Evolutionary conservation across 768 basidiomycete species (phyloP).

Genomic region (Leccinum sublutescens): DNA sequence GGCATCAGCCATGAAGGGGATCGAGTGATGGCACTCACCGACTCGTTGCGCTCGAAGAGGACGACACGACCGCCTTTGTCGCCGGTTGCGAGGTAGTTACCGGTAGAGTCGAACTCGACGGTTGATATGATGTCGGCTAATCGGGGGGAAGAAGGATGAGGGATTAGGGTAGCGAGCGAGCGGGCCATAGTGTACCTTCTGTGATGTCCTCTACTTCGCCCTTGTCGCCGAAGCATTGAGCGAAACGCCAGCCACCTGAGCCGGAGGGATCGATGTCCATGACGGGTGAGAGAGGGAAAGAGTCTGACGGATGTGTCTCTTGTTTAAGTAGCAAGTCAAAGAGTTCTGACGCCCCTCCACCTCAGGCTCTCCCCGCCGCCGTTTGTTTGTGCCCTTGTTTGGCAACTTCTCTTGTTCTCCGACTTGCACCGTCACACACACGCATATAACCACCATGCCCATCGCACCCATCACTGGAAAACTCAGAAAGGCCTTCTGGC

Average conservation of each 20-base stretch:
- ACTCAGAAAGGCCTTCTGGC: constrained; percentile 90
- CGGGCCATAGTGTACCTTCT: constrained; percentile 63
- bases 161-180: constrained; percentile 14
- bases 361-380: constrained; percentile 9
- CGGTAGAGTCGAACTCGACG: constrained; percentile 99
- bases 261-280: constrained; percentile 86
- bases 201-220: constrained; percentile 99
- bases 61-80: constrained; percentile 99
- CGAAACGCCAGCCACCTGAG: constrained; percentile 95
- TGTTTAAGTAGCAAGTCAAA: constrained; percentile 16
- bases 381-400: constrained; percentile 34
- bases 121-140: constrained; percentile 99
- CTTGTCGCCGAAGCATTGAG: constrained; percentile 99
- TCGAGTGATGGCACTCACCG: constrained; percentile 50
- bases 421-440: constrained; percentile 31
- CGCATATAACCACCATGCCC: constrained; percentile 52
- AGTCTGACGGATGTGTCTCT: constrained; percentile 6
- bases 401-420: constrained; percentile 22
- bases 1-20: constrained; percentile 31
- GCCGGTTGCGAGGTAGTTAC: constrained; percentile 98
- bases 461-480: constrained; percentile 92
- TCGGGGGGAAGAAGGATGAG: constrained; percentile 10
- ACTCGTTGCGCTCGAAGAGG: constrained; percentile 97
- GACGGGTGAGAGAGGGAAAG: constrained; percentile 22
- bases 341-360: constrained; percentile 19